Evolutionary conservation across 805 yeast genomes (phyloP).

Genomic region (Starmerella sirachaensis): DNA sequence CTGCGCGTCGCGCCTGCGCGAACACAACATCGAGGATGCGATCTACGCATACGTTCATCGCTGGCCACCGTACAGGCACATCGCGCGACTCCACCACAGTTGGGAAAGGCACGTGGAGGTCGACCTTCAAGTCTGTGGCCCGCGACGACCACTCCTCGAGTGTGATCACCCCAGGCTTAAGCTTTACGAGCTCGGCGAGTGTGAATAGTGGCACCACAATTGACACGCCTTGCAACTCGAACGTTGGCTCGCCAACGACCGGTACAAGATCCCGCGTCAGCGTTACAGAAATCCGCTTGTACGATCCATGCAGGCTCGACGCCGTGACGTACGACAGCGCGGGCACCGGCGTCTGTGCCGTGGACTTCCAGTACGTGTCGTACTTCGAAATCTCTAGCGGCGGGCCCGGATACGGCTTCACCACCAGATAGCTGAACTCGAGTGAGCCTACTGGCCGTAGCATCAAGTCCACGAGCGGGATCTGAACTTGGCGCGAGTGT

Average conservation of each 20-base stretch:
- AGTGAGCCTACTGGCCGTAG: slow-evolving; percentile 73
- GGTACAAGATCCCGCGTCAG: slow-evolving; percentile 76
- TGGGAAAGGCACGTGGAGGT: slow-evolving; percentile 25
- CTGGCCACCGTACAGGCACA: slow-evolving; percentile 25
- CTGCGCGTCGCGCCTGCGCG: slow-evolving; percentile 47
- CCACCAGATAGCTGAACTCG: slow-evolving; percentile 64
- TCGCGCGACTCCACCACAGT: slow-evolving; percentile 18
- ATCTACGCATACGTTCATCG: slow-evolving; percentile 68
- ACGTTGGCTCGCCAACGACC: slow-evolving; percentile 42
- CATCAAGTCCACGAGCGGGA: slow-evolving; percentile 75
- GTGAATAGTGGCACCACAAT: slow-evolving; percentile 20
- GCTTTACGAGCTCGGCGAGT: slow-evolving; percentile 22
- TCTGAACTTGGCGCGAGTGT: slow-evolving; percentile 29
- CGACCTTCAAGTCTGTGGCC: slow-evolving; percentile 15
- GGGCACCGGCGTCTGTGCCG: slow-evolving; percentile 33
- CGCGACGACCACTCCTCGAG: slow-evolving; percentile 25
- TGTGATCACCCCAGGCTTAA: slow-evolving; percentile 12
- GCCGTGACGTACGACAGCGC: slow-evolving; percentile 71
- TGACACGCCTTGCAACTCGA: slow-evolving; percentile 65
- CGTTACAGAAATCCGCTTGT: slow-evolving; percentile 56
- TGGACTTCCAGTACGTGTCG: slow-evolving; percentile 95
- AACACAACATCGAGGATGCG: slow-evolving; percentile 58
- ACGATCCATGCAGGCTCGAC: slow-evolving; percentile 76
- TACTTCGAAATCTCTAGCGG: slow-evolving; percentile 82
- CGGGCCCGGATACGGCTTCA: slow-evolving; percentile 75